A percentile compares a stretch with the other conserved stretches of the same genome.
Evolutionary conservation across 148 eudicot genomes (phyloP).

Genomic region (Persicaria maculosa): DNA sequence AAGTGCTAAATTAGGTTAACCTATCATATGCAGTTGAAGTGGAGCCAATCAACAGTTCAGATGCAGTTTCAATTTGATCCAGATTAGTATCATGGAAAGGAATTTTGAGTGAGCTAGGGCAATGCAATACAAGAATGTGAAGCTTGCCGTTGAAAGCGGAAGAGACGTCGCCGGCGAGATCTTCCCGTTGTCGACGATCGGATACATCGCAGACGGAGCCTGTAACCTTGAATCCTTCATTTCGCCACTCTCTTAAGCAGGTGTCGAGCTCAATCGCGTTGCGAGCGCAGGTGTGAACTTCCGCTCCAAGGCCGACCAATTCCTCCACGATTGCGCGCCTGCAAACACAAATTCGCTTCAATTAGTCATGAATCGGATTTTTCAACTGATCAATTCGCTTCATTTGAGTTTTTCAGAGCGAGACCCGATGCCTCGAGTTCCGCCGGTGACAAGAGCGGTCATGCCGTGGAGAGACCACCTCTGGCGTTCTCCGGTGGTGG

Average conservation of each 20-base stretch:
- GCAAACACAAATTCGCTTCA: background rate
- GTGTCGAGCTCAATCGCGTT: conserved; percentile 33
- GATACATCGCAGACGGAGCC: conserved; percentile 70
- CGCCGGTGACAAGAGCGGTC: conserved; percentile 72
- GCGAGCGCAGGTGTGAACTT: conserved; percentile 62
- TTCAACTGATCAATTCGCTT: background rate
- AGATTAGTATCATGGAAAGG: background rate
- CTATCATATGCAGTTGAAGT: background rate
- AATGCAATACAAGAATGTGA: conserved; percentile 44
- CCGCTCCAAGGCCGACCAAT: conserved; percentile 59
- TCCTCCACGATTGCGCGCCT: conserved; percentile 67
- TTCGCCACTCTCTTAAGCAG: conserved; percentile 47
- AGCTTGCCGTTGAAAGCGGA: conserved; percentile 52
- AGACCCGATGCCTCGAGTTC: conserved; percentile 71
- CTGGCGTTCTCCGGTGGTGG: conserved; percentile 12
- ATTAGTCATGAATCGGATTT: background rate
- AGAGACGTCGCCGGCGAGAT: conserved; percentile 33
- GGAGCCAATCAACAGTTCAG: background rate
- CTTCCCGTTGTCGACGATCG: conserved; percentile 33
- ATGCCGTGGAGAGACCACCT: conserved; percentile 44
- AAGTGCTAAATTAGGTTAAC: background rate
- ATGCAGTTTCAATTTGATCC: background rate
- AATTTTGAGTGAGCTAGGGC: background rate
- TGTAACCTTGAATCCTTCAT: conserved; percentile 37
- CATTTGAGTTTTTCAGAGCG: background rate